Evolutionary conservation across 2,329 filamentous ascomycete species (phyloP).

Genomic region (Penicillium palitans): DNA sequence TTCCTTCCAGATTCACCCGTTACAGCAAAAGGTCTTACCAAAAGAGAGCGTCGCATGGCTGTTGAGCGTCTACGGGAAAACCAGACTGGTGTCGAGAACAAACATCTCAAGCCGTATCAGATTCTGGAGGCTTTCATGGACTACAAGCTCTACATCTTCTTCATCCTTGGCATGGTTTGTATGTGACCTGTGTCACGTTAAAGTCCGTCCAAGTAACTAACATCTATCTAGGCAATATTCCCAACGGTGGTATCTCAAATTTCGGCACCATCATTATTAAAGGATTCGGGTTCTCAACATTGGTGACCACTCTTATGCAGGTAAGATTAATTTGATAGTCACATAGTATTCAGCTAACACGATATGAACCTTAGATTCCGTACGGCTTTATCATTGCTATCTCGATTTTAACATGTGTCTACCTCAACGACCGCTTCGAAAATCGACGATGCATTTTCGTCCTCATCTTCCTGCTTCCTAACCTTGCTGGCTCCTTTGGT

Average conservation of each 20-base stretch:
- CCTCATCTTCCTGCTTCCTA: conserved; percentile 59
- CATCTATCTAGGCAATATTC: conserved; percentile 43
- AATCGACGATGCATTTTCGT: conserved; percentile 56
- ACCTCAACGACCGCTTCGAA: conserved; percentile 49
- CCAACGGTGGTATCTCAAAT: conserved; percentile 60
- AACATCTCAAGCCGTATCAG: conserved; percentile 56
- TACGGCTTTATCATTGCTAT: conserved; percentile 53
- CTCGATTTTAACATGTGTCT: conserved; percentile 52
- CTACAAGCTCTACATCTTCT: conserved; percentile 61
- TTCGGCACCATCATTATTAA: conserved; percentile 62
- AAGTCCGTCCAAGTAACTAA: background rate
- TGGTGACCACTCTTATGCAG: conserved; percentile 57
- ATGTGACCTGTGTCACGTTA: background rate
- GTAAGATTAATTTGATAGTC: conserved; percentile 17
- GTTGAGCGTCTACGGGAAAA: conserved; percentile 58
- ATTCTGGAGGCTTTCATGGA: conserved; percentile 58
- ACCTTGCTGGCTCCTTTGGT: conserved; percentile 60
- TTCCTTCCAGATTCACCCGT: conserved; percentile 60
- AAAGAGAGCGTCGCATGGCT: conserved; percentile 55
- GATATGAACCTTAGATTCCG: conserved; percentile 41
- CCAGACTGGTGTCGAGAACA: conserved; percentile 61
- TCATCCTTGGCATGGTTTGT: conserved; percentile 51
- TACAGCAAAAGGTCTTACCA: conserved; percentile 54
- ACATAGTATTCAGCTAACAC: background rate
- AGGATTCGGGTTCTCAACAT: conserved; percentile 57